Evolutionary conservation across 768 basidiomycete species (phyloP).

Genomic region (Calocybe indica): DNA sequence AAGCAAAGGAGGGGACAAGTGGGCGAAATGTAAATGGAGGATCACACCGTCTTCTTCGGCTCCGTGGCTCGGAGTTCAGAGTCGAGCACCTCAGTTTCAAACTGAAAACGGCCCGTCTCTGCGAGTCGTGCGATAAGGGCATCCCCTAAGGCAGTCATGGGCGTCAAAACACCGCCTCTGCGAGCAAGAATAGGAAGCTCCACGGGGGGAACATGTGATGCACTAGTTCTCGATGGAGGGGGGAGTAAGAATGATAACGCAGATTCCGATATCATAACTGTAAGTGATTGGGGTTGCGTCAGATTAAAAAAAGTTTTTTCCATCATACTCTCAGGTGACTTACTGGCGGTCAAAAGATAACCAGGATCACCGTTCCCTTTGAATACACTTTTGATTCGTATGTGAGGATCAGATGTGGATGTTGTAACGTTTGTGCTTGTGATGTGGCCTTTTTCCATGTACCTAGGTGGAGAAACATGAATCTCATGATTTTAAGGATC

Average conservation of each 20-base stretch:
- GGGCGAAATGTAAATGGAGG: no score
- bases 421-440: conserved; percentile 66
- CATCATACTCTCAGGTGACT: conserved; percentile 11
- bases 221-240: conserved; percentile 15
- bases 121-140: conserved; percentile 64
- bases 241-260: conserved; percentile 67
- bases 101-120: conserved; percentile 47
- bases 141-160: conserved; percentile 78
- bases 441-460: conserved; percentile 54
- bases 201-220: conserved; percentile 16
- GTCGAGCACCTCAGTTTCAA: conserved; percentile 44
- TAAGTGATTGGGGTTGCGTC: conserved; percentile 5
- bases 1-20: no score
- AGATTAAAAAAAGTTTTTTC: conserved; percentile 1
- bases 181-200: conserved; percentile 50
- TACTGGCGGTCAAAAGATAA: conserved; percentile 53
- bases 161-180: conserved; percentile 78
- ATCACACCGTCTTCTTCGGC: conserved; percentile 15
- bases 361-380: conserved; percentile 75
- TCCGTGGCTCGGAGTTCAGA: conserved; percentile 9
- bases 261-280: conserved; percentile 74
- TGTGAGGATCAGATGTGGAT: conserved; percentile 39
- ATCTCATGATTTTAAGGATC: neutral
- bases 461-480: conserved; percentile 24
- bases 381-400: conserved; percentile 56